phyloP scores from a whole-genome alignment of 495 filamentous ascomycete species.

The Penicillium riverlandense region DNA sequence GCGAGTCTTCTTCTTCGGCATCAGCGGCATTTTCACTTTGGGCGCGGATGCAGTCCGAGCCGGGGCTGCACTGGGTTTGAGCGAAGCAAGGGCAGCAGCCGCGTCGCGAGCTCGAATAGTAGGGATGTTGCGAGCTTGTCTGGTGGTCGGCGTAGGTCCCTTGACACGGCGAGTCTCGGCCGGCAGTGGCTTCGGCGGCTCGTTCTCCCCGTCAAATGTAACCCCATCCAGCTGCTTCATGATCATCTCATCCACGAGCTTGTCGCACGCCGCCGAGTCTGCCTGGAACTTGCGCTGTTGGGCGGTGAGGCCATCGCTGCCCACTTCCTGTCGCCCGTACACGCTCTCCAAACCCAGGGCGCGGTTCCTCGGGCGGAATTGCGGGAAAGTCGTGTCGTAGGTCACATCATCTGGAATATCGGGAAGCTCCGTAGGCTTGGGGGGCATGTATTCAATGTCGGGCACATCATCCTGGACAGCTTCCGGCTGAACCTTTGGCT shows the following conservation, averaged over 20 bases:
- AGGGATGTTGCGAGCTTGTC: slow-evolving; percentile 25
- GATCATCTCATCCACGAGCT: slow-evolving; percentile 53
- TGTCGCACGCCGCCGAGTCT: slow-evolving; percentile 33
- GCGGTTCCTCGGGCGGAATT: slow-evolving; percentile 55
- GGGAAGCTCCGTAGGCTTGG: slow-evolving; percentile 56
- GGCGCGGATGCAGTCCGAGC: slow-evolving; percentile 29
- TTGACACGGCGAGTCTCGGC: slow-evolving; percentile 7
- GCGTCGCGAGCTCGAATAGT: slow-evolving; percentile 47
- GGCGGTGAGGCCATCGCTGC: slow-evolving; percentile 61
- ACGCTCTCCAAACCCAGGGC: slow-evolving; percentile 56
- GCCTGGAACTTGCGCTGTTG: slow-evolving; percentile 55
- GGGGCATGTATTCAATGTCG: slow-evolving; percentile 73
- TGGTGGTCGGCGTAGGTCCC: slow-evolving; percentile 16
- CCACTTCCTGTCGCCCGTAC: slow-evolving; percentile 54
- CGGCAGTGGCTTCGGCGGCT: slow-evolving; percentile 9
- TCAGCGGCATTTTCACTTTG: slow-evolving; percentile 33
- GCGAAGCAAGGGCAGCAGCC: slow-evolving; percentile 45
- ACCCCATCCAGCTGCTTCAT: slow-evolving; percentile 53
- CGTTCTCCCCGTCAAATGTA: slow-evolving; percentile 38
- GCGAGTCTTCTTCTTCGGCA: slow-evolving; percentile 32
- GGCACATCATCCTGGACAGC: slow-evolving; percentile 52
- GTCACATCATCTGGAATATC: slow-evolving; percentile 74
- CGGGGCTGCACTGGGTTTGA: slow-evolving; percentile 24
- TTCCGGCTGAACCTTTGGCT: slow-evolving; percentile 22
- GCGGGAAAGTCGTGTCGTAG: slow-evolving; percentile 45